A percentile compares a stretch with the other conserved stretches of the same genome.
Conservation (phyloP, 768 basidiomycete genomes). For the Tulasnella sp. region DNA sequence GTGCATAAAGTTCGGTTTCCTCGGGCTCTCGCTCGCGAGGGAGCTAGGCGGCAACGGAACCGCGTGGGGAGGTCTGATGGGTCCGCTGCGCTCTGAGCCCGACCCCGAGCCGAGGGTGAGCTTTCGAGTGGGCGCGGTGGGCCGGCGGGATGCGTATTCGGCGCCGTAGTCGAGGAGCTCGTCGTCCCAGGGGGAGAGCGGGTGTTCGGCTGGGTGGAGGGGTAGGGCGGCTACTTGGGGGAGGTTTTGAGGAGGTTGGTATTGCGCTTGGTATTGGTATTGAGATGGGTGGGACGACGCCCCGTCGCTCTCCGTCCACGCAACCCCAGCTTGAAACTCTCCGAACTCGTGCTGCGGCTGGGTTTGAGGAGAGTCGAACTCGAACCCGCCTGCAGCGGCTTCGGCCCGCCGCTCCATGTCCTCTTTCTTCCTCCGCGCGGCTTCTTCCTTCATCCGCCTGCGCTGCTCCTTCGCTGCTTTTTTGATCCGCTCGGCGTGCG, state of each 20-base stretch:
- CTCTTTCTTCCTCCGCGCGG: neutral
- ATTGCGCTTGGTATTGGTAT: neutral
- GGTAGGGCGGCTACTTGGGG: neutral
- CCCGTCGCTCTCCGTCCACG: neutral
- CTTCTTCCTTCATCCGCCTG: neutral
- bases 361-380: neutral
- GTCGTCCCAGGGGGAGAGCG: neutral
- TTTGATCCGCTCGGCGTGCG: neutral
- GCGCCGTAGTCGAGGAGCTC: neutral
- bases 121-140: neutral
- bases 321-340: neutral
- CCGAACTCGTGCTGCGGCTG: neutral
- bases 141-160: neutral
- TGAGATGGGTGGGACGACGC: neutral
- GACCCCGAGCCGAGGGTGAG: neutral
- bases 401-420: neutral
- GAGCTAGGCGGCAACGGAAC: neutral
- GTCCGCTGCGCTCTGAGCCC: neutral
- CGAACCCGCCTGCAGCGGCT: neutral
- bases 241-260: neutral
- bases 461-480: conserved; percentile 1
- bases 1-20: neutral
- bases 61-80: neutral
- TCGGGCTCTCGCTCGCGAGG: neutral
- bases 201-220: neutral